These are phyloP conservation scores for Phialophora tarda DNA, from an alignment of 2,329 filamentous ascomycete genomes.

Conservation along the genomic window DNA sequence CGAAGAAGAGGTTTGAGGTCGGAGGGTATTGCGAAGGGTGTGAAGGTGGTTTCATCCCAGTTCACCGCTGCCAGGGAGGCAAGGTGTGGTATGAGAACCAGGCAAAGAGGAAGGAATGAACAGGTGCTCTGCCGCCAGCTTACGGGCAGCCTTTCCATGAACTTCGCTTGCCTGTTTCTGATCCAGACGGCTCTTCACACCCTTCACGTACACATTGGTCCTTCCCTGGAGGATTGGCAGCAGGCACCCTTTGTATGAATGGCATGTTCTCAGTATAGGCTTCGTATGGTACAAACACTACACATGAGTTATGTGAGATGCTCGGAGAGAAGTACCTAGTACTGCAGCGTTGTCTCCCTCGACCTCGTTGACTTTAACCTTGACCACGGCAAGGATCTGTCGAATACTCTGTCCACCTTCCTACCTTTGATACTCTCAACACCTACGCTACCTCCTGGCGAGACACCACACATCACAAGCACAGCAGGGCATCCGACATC, in stretches of 20 bases:
- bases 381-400: background rate
- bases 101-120: background rate
- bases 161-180: background rate
- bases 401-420: background rate
- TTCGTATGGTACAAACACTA: constrained; percentile 2
- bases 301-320: background rate
- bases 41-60: background rate
- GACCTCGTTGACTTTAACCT: background rate
- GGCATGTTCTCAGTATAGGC: constrained; percentile 4
- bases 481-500: background rate
- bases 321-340: background rate
- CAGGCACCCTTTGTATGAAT: background rate
- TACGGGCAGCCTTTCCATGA: background rate
- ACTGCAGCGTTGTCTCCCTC: background rate
- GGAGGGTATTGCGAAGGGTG: background rate
- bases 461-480: too few relatives aligned
- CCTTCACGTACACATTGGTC: background rate
- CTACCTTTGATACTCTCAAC: background rate
- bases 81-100: too few relatives aligned
- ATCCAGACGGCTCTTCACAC: background rate
- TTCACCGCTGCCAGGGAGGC: background rate
- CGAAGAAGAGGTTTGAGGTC: constrained; percentile 61
- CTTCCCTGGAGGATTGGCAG: background rate
- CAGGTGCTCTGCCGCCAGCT: too few relatives aligned
- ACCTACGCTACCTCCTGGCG: background rate